phyloP scores from a whole-genome alignment of 768 basidiomycete genomes.

The Pulveroboletus sp. region DNA sequence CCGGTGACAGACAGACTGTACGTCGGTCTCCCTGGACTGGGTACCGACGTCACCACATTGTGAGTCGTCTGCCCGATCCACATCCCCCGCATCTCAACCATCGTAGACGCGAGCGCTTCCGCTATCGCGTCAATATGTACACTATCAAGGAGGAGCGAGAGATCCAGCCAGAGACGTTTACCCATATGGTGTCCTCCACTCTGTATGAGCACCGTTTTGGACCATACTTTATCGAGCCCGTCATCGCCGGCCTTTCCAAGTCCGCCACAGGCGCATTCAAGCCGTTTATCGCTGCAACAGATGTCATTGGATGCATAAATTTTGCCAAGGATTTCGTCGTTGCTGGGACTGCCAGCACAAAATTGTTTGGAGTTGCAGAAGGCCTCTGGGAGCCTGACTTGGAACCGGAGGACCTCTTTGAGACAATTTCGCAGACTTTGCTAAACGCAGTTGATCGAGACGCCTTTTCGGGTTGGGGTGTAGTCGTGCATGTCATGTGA shows the following conservation, averaged over 20 bases:
- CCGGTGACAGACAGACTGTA: slow-evolving; percentile 91
- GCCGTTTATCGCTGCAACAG: slow-evolving; percentile 94
- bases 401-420: slow-evolving; percentile 95
- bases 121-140: slow-evolving; percentile 98
- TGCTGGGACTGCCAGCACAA: slow-evolving; percentile 86
- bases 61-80: slow-evolving; percentile 34
- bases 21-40: slow-evolving; percentile 89
- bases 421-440: slow-evolving; percentile 95
- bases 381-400: slow-evolving; percentile 98
- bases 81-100: slow-evolving; percentile 3
- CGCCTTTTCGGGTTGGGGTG: slow-evolving; percentile 97
- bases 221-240: slow-evolving; percentile 95
- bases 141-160: slow-evolving; percentile 98
- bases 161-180: slow-evolving; percentile 94
- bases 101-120: slow-evolving; percentile 79
- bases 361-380: slow-evolving; percentile 96
- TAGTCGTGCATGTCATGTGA: slow-evolving; percentile 92
- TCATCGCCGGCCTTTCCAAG: slow-evolving; percentile 87
- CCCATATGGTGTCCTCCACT: slow-evolving; percentile 92
- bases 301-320: slow-evolving; percentile 91
- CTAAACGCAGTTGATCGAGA: slow-evolving; percentile 95
- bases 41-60: slow-evolving; percentile 92
- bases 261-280: slow-evolving; percentile 67
- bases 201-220: slow-evolving; percentile 95
- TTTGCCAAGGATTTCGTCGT: slow-evolving; percentile 98